Conservation (phyloP, 2,329 filamentous ascomycete species). For the Hirsutella thompsonii region DNA sequence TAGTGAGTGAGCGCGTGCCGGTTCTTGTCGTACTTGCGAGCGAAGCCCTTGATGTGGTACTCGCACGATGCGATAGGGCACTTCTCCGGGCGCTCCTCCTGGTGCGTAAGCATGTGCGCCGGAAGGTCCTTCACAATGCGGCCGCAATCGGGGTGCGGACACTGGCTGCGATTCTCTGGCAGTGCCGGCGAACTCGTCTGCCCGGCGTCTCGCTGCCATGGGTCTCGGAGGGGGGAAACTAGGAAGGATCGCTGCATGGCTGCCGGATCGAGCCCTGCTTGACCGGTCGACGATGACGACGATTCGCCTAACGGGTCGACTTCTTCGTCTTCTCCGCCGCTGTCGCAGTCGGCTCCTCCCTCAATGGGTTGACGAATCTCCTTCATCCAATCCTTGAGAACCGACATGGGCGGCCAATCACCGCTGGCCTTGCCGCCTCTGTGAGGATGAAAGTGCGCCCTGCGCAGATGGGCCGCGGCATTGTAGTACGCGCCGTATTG, state of each 20-base stretch:
- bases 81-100: conserved; percentile 86
- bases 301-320: conserved; percentile 3
- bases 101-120: conserved; percentile 93
- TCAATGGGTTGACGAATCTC: conserved; percentile 41
- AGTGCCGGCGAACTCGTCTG: conserved; percentile 17
- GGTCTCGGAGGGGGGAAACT: conserved; percentile 8
- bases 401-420: conserved; percentile 44
- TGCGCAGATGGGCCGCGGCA: conserved; percentile 42
- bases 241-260: conserved; percentile 3
- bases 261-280: conserved; percentile 5
- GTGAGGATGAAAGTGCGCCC: conserved; percentile 44
- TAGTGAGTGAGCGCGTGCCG: conserved; percentile 93
- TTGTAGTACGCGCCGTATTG: conserved; percentile 47
- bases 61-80: conserved; percentile 90
- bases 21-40: conserved; percentile 96
- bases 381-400: conserved; percentile 48
- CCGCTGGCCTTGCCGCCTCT: conserved; percentile 43
- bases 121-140: conserved; percentile 52
- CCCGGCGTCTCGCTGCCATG: conserved; percentile 10
- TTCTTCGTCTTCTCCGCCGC: conserved; percentile 38
- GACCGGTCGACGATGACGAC: conserved; percentile 1
- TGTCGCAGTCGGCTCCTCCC: conserved; percentile 26
- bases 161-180: conserved; percentile 32
- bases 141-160: conserved; percentile 44
- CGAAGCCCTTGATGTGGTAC: conserved; percentile 89